phyloP scores from a whole-genome alignment of 805 yeast genomes.

The Candida oleophila region DNA sequence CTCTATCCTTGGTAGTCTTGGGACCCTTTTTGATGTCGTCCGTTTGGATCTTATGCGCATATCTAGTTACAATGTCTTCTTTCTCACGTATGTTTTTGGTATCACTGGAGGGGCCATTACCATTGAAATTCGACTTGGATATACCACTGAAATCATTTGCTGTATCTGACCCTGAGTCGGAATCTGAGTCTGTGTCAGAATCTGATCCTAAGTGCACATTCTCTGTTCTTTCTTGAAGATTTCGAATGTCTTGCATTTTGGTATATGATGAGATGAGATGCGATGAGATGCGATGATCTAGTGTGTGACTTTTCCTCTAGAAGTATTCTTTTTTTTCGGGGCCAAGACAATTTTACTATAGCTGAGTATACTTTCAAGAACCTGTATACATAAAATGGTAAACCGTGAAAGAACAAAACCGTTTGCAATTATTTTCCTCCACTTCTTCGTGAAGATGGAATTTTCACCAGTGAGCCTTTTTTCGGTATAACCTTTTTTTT shows the following conservation, averaged over 20 bases:
- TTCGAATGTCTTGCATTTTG: neutral
- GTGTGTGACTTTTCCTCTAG: neutral
- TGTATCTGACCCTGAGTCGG: neutral
- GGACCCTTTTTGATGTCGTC: conserved; percentile 60
- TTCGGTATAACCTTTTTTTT: too few relatives aligned
- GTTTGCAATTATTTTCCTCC: too few relatives aligned
- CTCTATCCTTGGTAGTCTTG: conserved; percentile 70
- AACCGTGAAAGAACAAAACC: too few relatives aligned
- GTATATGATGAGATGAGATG: conserved; percentile 1
- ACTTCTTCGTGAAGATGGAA: too few relatives aligned
- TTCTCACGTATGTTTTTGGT: conserved; percentile 25
- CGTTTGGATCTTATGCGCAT: conserved; percentile 62
- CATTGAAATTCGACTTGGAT: too few relatives aligned
- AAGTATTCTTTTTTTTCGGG: neutral
- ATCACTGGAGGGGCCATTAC: conserved; percentile 13
- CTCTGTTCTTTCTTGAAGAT: neutral
- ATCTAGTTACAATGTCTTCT: conserved; percentile 55
- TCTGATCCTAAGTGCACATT: conserved; percentile 1
- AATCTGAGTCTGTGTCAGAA: conserved; percentile 1
- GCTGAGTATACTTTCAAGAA: too few relatives aligned
- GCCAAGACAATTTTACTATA: too few relatives aligned
- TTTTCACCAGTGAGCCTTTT: too few relatives aligned
- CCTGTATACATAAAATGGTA: too few relatives aligned
- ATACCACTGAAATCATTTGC: too few relatives aligned
- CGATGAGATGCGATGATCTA: neutral